These are phyloP conservation scores for Grifola frondosa DNA, from an alignment of 1,284 basidiomycete genomes.

Conservation along the genomic window DNA sequence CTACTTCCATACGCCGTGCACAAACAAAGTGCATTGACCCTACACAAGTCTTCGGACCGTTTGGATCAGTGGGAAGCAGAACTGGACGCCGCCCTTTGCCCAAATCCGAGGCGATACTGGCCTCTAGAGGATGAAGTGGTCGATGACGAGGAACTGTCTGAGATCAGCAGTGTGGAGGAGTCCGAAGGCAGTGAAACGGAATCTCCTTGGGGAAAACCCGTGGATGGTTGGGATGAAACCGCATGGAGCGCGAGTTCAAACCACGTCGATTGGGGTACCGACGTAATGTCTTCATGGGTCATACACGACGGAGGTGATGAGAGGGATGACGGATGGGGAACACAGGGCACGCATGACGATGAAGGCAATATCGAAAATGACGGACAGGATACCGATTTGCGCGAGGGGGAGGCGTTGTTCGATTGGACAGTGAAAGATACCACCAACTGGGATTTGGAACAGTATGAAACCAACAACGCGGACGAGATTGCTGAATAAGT, in stretches of 20 bases:
- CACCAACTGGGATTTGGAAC: too few species aligned
- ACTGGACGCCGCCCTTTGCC: conserved; percentile 8
- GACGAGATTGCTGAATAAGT: too few species aligned
- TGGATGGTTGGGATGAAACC: too few species aligned
- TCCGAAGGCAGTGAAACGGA: background rate
- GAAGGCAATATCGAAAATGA: background rate
- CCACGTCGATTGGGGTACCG: background rate
- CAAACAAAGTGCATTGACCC: conserved; percentile 30
- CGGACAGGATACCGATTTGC: background rate
- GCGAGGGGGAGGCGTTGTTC: too few species aligned
- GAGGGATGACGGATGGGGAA: background rate
- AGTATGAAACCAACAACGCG: background rate
- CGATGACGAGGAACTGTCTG: conserved; percentile 6
- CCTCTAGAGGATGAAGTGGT: conserved; percentile 11
- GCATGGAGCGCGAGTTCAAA: background rate
- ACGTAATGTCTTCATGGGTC: too few species aligned
- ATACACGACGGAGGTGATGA: background rate
- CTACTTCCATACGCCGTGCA: conserved; percentile 51
- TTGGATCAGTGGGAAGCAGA: conserved; percentile 43
- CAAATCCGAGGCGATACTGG: conserved; percentile 2
- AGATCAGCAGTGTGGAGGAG: background rate
- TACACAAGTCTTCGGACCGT: conserved; percentile 16
- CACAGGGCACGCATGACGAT: background rate
- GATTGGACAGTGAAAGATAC: too few species aligned
- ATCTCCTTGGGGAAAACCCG: too few species aligned